Percentiles rank a stretch among this genome's conserved stretches.
Evolutionary conservation across 306 rosid species (phyloP).

Genomic region (Coriaria nepalensis): DNA sequence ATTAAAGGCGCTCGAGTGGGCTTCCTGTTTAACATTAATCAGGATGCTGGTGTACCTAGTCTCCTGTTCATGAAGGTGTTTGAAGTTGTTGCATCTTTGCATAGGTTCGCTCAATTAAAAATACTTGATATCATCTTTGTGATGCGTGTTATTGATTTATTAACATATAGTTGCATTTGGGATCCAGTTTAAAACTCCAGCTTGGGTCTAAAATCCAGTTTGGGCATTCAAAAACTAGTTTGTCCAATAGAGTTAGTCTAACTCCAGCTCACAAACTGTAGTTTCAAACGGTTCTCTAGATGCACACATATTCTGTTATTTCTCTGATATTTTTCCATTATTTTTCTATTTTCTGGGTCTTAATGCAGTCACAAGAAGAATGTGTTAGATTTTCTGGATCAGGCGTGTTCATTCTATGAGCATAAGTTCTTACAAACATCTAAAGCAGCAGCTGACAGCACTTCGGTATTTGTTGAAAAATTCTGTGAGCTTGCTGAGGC

Average conservation of each 20-base stretch:
- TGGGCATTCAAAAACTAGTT: too few relatives aligned
- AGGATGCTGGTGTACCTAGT: conserved; percentile 33
- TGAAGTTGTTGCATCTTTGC: conserved; percentile 51
- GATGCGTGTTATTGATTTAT: neutral
- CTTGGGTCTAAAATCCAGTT: too few relatives aligned
- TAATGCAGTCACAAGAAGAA: conserved; percentile 70
- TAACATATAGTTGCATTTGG: neutral
- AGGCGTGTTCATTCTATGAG: conserved; percentile 53
- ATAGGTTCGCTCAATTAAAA: conserved; percentile 46
- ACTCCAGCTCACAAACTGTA: too few relatives aligned
- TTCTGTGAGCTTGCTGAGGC: conserved; percentile 71
- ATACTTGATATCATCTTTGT: conserved; percentile 1
- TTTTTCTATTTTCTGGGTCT: conserved; percentile 14
- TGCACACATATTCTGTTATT: too few relatives aligned
- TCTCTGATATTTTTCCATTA: conserved; percentile 1
- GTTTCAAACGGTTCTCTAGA: too few relatives aligned
- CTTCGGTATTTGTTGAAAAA: conserved; percentile 43
- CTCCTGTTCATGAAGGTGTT: conserved; percentile 58
- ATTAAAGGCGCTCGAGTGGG: conserved; percentile 67
- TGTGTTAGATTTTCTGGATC: conserved; percentile 55
- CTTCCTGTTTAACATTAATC: conserved; percentile 48
- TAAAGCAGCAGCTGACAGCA: conserved; percentile 28
- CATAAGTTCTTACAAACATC: conserved; percentile 37
- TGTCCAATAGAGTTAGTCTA: too few relatives aligned
- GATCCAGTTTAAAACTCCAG: conserved; percentile 3